Conservation (phyloP, 2,329 filamentous ascomycete species). For the Fusarium haematococcum region DNA sequence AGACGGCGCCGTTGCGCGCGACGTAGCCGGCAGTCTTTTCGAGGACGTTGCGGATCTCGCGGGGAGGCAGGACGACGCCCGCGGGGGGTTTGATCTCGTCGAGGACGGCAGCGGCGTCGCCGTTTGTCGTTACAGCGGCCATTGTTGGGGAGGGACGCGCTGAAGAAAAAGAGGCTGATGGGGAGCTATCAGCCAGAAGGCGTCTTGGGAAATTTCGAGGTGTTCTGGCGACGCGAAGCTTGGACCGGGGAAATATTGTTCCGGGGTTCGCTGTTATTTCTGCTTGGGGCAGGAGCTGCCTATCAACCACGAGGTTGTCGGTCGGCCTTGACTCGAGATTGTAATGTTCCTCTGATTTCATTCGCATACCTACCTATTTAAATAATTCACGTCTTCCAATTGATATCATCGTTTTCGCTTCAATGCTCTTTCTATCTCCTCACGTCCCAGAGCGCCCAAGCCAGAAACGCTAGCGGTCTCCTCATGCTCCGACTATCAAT, state of each 20-base stretch:
- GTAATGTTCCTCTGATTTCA: too few species aligned
- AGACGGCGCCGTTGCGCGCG: conserved; percentile 73
- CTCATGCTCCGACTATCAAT: too few species aligned
- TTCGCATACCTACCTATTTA: too few species aligned
- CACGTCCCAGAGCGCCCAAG: too few species aligned
- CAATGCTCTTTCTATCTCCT: too few species aligned
- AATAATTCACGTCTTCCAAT: too few species aligned
- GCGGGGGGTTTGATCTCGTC: conserved; percentile 82
- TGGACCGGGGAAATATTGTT: conserved; percentile 23
- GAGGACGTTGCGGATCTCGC: conserved; percentile 84
- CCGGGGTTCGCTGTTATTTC: background rate
- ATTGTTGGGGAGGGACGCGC: conserved; percentile 34
- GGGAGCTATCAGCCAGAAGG: conserved; percentile 10
- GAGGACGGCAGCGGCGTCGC: conserved; percentile 62
- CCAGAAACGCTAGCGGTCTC: too few species aligned
- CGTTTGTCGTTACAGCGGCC: conserved; percentile 59
- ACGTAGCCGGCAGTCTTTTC: conserved; percentile 97
- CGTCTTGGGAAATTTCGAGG: conserved; percentile 43
- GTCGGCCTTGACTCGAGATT: too few species aligned
- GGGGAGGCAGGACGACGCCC: conserved; percentile 89
- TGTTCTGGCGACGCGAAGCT: conserved; percentile 36
- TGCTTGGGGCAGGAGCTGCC: background rate
- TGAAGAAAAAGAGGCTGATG: conserved; percentile 12
- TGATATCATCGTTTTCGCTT: too few species aligned
- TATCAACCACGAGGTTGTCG: too few species aligned